Evolutionary conservation across 177 flowering plant genomes (phyloP), one percentile per base, ranked within the genome.

Genomic region (Vitis hybrid): DNA sequence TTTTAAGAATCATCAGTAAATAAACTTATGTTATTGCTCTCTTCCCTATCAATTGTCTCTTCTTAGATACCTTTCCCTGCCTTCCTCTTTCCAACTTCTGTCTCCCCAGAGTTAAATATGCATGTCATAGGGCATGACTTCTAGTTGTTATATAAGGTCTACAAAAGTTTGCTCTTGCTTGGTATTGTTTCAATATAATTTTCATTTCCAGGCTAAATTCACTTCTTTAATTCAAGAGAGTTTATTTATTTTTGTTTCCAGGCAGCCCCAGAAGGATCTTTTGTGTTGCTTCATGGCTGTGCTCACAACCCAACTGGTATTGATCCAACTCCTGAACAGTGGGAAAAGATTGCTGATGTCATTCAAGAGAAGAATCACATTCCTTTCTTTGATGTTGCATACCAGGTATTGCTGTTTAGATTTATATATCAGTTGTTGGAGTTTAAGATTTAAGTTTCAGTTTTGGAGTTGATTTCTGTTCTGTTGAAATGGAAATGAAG

Each of bases 271-370:
- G 89, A 89, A 63, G 98, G 97, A 73, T 89, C 97, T 21, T 92
- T 94, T 75, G 77, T 94, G 54, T 70, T 94, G 77, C 97, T 94
- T 78, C 98, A 94, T 82, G 97, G 97, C 15, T 94, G 98, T 86
- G 98, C 98, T 62, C 98, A 94, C 81, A 94, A 94, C 79, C 98
- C 98, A 67, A 94, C 98, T 70, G 98, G 97, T 59, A 94, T 94
- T 70, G 98, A 94, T 72, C 98, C 98, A 73, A 92, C 94, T 67
- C 90, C 89, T 53, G 97, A 86, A 52, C 93, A 92, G 72, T 94
- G 97, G 98, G 88, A 82, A 74, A 87, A 78, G 79, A 91, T 94
- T 79, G 98, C 98, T 73, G 98, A 94, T 84, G 89, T 88, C 75
- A 93, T 94, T 83, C 91, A 91, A 84, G 95, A 93, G 81, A 94